Percentiles rank a stretch among this genome's conserved stretches.
These are phyloP conservation scores for Ceratopteris richardii DNA, from an alignment of 75 land plant species.

Conservation along the genomic window DNA sequence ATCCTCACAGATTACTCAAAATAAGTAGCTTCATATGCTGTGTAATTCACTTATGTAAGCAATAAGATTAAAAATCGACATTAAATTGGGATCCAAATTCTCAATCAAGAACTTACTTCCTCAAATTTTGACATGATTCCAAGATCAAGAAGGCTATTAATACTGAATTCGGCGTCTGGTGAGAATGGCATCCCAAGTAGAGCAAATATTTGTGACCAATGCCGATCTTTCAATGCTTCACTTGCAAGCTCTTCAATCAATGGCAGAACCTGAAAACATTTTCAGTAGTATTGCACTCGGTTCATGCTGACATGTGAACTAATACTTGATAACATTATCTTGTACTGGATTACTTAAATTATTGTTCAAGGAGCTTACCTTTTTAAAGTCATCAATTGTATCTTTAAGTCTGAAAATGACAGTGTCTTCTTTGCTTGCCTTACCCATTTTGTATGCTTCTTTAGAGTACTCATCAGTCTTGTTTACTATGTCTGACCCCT, in stretches of 20 bases:
- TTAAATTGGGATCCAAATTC: too few relatives aligned
- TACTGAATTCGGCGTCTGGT: conserved; percentile 12
- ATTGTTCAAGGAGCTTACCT: too few relatives aligned
- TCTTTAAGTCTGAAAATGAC: conserved; percentile 35
- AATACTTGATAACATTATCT: too few relatives aligned
- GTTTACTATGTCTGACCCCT: conserved; percentile 7
- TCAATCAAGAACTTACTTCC: conserved; percentile 16
- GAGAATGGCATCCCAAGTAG: conserved; percentile 13
- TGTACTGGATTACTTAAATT: too few relatives aligned
- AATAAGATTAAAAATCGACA: too few relatives aligned
- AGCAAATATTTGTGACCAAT: conserved; percentile 28
- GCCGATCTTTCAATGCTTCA: conserved; percentile 32
- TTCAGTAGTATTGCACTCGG: too few relatives aligned
- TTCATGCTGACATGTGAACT: too few relatives aligned
- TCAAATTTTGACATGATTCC: conserved; percentile 24
- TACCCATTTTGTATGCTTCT: conserved; percentile 36
- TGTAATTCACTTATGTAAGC: too few relatives aligned
- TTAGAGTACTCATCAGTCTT: conserved; percentile 32
- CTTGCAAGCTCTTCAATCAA: conserved; percentile 38
- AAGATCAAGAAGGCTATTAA: conserved; percentile 15
- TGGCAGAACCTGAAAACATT: conserved; percentile 18
- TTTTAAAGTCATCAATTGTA: conserved; percentile 33
- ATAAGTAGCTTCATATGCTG: too few relatives aligned
- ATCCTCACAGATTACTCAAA: too few relatives aligned
- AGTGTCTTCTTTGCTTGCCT: conserved; percentile 35